Base-by-base conservation (phyloP, 768 basidiomycete species). In the Stropharia rugosoannulata region DNA sequence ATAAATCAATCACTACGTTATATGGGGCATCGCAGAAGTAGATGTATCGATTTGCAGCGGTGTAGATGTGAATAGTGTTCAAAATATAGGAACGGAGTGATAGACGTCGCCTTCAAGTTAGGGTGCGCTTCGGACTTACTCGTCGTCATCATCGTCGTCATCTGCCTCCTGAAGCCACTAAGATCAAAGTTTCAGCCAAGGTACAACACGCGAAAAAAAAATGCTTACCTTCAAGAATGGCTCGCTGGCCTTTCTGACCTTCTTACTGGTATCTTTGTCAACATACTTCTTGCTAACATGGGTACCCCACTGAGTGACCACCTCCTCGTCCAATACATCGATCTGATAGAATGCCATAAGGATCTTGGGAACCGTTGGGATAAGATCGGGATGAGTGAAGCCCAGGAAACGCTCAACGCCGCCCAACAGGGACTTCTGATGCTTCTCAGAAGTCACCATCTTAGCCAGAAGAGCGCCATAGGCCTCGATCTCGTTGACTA, bases 251-350 rank as follows among this genome's bases (percentile, higher is more conserved):
- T 95, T 96, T 64, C 95, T 81, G 49, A 99, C 95, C 73, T 86
- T 95, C 84, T 98, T 98, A 71, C 89, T 91, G 44, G 84, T 89
- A 25, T 98, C 95, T 73, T 90, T 94, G 73, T 96, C 92, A 43
- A 95, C 91, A 67, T 93, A 96, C 76, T 98, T 97, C 80, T 90
- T 96, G 74, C 89, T 92, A 68, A 95, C 93, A 63, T 96, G 95
- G 4, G 93, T 96, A 8, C 95, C 95, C 96, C 95, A 98, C 59
- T 95, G 86, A 9, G 79, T 85, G 48, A 95, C 78, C 5, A 96
- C 80, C 22, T 93, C 93, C 69, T 99, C 97, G 6, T 98, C 95
- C 50, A 99, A 75, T 15, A 98, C 77, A 62, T 98, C 97, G 39
- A 77, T 82, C 70, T 98, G 95, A 70, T 98, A 99, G 64, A 97